Evolutionary conservation across 2,329 filamentous ascomycete genomes (phyloP).

Genomic region (Cladosporium sp.): DNA sequence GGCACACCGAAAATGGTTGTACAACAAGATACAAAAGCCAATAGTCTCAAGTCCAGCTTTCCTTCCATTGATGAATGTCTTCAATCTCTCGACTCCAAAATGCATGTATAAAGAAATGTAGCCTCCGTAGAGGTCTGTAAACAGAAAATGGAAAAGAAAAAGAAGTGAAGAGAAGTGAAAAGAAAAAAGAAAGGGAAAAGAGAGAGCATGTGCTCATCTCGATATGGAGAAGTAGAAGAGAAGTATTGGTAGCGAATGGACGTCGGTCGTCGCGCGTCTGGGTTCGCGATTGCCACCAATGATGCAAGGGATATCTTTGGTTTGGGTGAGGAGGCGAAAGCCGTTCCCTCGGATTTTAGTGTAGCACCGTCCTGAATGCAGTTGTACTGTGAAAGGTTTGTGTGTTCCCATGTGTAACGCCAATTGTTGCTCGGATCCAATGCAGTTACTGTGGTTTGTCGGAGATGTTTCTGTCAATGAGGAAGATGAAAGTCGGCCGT

Average conservation of each 20-base stretch:
- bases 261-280: conserved; percentile 19
- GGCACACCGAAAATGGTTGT: not conserved
- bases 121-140: not conserved
- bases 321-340: not conserved
- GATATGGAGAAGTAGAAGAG: not conserved
- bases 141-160: not conserved
- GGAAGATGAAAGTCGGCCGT: conserved; percentile 9
- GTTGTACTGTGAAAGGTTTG: not conserved
- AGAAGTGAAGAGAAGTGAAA: not conserved
- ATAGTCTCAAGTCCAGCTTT: conserved; percentile 13
- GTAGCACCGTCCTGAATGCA: not conserved
- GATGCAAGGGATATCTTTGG: conserved; percentile 16
- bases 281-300: conserved; percentile 16
- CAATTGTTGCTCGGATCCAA: not conserved
- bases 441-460: not conserved
- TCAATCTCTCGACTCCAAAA: not conserved
- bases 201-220: not conserved
- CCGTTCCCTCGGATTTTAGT: conserved; percentile 1
- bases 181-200: not conserved
- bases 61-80: not conserved
- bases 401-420: not conserved
- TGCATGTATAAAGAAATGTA: conserved; percentile 6
- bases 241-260: conserved; percentile 13
- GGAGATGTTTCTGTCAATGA: not conserved
- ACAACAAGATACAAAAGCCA: not conserved